These are phyloP conservation scores for Coemansia sp. DNA, from an alignment of 192 early-diverging fungal species.

Conservation along the genomic window DNA sequence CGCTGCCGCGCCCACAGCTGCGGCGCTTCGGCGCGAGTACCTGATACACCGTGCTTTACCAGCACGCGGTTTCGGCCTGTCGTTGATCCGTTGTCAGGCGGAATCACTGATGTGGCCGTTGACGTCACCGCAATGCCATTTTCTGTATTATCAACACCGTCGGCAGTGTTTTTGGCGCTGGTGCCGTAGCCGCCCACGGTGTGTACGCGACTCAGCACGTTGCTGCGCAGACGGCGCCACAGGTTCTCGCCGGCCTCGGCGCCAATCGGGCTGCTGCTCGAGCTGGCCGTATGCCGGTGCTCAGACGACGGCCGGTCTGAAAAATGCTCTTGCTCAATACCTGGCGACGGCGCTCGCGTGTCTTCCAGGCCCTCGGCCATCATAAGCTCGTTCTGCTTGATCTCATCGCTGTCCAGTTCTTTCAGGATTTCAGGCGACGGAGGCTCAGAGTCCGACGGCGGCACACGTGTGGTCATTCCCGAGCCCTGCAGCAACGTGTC, in stretches of 20 bases:
- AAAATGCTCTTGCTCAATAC: background rate
- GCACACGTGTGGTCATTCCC: background rate
- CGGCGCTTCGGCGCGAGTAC: background rate
- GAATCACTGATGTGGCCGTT: background rate
- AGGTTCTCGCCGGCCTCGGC: slow-evolving; percentile 30
- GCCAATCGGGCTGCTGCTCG: slow-evolving; percentile 12
- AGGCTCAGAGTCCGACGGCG: background rate
- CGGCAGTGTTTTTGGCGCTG: background rate
- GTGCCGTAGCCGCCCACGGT: slow-evolving; percentile 11
- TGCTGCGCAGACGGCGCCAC: slow-evolving; percentile 46
- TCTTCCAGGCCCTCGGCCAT: slow-evolving; percentile 38
- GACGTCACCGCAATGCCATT: background rate
- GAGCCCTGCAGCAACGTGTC: background rate
- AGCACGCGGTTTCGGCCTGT: background rate
- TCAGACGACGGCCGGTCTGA: slow-evolving; percentile 12
- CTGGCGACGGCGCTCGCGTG: background rate
- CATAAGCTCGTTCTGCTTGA: slow-evolving; percentile 43
- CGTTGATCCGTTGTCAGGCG: background rate
- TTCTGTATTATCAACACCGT: background rate
- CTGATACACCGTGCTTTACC: background rate
- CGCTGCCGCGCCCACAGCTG: background rate
- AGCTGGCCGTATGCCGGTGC: slow-evolving; percentile 5
- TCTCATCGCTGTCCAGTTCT: slow-evolving; percentile 39
- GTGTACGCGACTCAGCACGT: slow-evolving; percentile 42
- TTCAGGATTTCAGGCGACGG: slow-evolving; percentile 21